Base-by-base conservation (phyloP, 768 basidiomycete species). In the Podaxis sp. region DNA sequence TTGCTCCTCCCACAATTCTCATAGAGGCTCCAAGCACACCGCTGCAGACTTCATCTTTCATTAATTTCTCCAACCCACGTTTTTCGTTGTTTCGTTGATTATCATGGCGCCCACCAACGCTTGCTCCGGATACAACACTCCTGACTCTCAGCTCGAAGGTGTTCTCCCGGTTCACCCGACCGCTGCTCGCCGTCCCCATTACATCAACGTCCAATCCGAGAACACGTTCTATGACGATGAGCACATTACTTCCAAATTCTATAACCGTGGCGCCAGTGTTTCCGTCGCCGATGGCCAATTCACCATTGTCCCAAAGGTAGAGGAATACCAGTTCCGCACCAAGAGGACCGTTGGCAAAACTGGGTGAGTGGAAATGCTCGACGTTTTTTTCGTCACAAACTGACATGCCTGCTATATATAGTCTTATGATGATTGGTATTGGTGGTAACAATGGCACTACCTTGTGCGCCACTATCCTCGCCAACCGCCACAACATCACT, bases 371-470 rank as follows among this genome's bases (percentile, higher is more conserved):
- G 51, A 30, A 8, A 63, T 63, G 11, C 61, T 33, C 39, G 51
- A 69, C 65, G 26, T 13, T 61, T 30, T 36, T 38, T 52, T 42
- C 58, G 49, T 63, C 54, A 15, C 39, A 66, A 54, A 57, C 67
- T 65, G 62, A 65, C 49, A 61, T 40, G 61, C 56, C 64, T 40
- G 13, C 33, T 59, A 64, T 64, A 13, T 48, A 38, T 59, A 98
- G 96, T 60, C 83, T 99, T 66, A 90, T 99, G 92, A 90, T 99
- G 86, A 89, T 99, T 69, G 97, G 97, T 64, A 78, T 95, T 63
- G 96, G 96, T 63, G 96, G 97, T 57, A 99, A 99, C 85, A 99
- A 99, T 72, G 97, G 96, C 57, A 85, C 91, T 53, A 99, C 96
- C 28, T 84, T 99, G 53, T 89, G 88, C 66, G 96, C 97, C 12